Base-by-base conservation (phyloP, 805 yeast species). In the Wickerhamomyces bisporus region DNA sequence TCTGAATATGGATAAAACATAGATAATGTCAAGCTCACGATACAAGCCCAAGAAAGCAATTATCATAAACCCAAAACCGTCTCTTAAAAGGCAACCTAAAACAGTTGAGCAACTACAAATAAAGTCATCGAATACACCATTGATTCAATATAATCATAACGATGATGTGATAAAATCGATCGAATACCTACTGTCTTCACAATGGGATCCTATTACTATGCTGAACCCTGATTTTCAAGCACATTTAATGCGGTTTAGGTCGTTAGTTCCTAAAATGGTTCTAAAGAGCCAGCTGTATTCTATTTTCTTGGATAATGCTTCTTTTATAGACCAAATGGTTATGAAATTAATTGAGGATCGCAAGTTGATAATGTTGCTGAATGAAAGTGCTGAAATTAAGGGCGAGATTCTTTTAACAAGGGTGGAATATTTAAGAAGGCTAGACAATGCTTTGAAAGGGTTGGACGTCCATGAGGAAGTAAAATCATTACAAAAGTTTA, bases 271-370 rank as follows among this genome's bases (percentile, higher is more conserved):
- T 0, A 29, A 29, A 14, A 5, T 46, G 10, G 50, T 49, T 1
- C 32, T 50, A 3, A 38, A 31, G 19, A 35, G 39, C 24, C 81
- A 76, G 42, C 45, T 77, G 4, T 77, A 77, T 46, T 59, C 80
- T 1, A 46, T 76, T 10, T 70, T 65, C 37, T 64, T 64, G 12
- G 53, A 61, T 18, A 58, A 64, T 30, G 75, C 77, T 43, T 73
- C 81, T 0, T 66, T 62, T 50, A 75, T 76, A 3, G 83, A 77
- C 46, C 61, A 62, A 27, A 59, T 58, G 32, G 51, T 75, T 2
- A 72, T 68, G 38, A 41, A 58, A 12, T 45, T 65, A 27, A 58
- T 64, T 1, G 52, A 66, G 28, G 45, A 55, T 15, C 73, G 75
- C 0, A 35, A 43, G 4, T 30, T 77, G 13, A 19, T 60, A 65